A percentile compares a stretch with the other conserved stretches of the same genome.
phyloP scores from a whole-genome alignment of 2,329 filamentous ascomycete species.

The Parastagonospora nodorum region DNA sequence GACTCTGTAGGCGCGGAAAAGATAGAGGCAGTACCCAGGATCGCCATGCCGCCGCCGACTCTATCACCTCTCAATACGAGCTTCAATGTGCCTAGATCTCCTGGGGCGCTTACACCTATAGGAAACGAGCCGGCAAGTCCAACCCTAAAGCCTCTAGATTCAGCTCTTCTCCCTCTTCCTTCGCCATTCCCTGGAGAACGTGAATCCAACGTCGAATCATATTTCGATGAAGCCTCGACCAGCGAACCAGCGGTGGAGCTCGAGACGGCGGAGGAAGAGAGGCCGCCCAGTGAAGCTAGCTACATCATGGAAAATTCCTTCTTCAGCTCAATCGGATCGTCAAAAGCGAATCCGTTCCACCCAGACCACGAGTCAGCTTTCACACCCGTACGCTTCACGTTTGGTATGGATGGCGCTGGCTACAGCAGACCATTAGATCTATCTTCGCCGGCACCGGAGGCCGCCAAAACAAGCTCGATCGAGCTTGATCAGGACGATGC shows the following conservation, averaged over 20 bases:
- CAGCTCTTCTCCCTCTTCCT: conserved; percentile 43
- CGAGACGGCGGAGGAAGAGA: conserved; percentile 4
- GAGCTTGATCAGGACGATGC: neutral
- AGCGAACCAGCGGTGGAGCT: conserved; percentile 3
- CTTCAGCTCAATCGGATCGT: conserved; percentile 39
- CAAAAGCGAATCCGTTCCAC: conserved; percentile 25
- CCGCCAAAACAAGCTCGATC: neutral
- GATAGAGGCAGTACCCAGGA: conserved; percentile 7
- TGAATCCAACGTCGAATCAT: conserved; percentile 24
- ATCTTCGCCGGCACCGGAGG: conserved; percentile 19
- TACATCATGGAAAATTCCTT: conserved; percentile 40
- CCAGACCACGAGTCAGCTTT: conserved; percentile 42
- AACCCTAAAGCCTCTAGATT: conserved; percentile 39
- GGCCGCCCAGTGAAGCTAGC: conserved; percentile 22
- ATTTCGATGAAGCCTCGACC: conserved; percentile 21
- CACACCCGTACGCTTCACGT: conserved; percentile 43
- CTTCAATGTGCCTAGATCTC: conserved; percentile 10
- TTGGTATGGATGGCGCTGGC: conserved; percentile 39
- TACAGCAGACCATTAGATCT: conserved; percentile 27
- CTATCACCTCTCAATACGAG: conserved; percentile 29
- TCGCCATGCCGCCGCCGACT: conserved; percentile 41
- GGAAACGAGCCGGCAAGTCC: conserved; percentile 42
- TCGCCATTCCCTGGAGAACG: conserved; percentile 45
- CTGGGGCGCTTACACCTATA: conserved; percentile 36
- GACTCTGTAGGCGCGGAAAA: neutral